Evolutionary conservation across 2,329 filamentous ascomycete species (phyloP).

Genomic region (Sphaerulina vaccinii): DNA sequence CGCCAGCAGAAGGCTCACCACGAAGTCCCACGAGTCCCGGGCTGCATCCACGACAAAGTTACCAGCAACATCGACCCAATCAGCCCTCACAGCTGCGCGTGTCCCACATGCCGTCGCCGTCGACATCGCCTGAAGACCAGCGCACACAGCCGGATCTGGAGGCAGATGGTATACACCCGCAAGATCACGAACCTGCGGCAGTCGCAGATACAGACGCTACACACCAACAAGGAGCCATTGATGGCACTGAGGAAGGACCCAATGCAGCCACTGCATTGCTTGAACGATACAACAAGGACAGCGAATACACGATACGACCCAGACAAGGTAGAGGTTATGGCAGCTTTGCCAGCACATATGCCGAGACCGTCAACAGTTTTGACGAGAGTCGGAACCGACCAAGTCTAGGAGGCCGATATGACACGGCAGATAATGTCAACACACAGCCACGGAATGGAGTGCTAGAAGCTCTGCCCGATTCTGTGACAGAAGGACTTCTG

Average conservation of each 20-base stretch:
- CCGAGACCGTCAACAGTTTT: constrained; percentile 23
- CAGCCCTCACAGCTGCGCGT: constrained; percentile 41
- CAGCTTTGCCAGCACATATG: constrained; percentile 37
- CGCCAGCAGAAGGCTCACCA: constrained; percentile 5
- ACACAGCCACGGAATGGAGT: constrained; percentile 37
- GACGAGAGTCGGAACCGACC: constrained; percentile 38
- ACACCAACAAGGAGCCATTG: constrained; percentile 23
- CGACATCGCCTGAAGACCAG: constrained; percentile 44
- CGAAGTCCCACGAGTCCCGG: constrained; percentile 16
- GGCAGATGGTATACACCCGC: constrained; percentile 35
- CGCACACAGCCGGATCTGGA: constrained; percentile 30
- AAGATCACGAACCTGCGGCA: constrained; percentile 36
- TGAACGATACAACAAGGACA: constrained; percentile 32
- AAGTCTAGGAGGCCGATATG: constrained; percentile 24
- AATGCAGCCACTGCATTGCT: constrained; percentile 42
- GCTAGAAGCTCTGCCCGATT: constrained; percentile 43
- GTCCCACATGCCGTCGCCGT: constrained; percentile 45
- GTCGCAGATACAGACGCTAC: constrained; percentile 26
- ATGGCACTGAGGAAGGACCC: constrained; percentile 33
- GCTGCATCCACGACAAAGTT: constrained; percentile 12
- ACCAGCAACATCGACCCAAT: constrained; percentile 31
- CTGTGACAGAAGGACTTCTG: constrained; percentile 46
- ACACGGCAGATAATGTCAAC: constrained; percentile 22
- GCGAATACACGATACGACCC: constrained; percentile 64
- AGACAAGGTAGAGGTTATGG: constrained; percentile 53